phyloP scores from a whole-genome alignment of 108 stramenopile genomes.

The Cylindrotheca closterium region DNA sequence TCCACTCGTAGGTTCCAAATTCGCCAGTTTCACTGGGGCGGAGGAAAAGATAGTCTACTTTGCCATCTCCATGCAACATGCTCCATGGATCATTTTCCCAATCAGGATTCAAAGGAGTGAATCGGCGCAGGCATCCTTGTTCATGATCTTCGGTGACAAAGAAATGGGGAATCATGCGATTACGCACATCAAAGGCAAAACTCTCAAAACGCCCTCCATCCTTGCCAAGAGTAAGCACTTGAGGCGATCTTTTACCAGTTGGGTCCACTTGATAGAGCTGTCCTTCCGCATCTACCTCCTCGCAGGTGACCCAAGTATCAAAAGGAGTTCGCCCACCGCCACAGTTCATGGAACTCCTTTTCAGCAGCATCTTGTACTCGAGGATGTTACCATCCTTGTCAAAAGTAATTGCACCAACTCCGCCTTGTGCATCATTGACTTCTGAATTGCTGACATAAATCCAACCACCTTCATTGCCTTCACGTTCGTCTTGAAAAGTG shows the following conservation, averaged over 20 bases:
- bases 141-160: conserved; percentile 54
- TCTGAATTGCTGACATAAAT: conserved; percentile 66
- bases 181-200: conserved; percentile 50
- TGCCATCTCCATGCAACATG: conserved; percentile 45
- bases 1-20: conserved; percentile 43
- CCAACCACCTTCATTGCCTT: conserved; percentile 45
- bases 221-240: conserved; percentile 42
- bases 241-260: conserved; percentile 39
- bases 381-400: conserved; percentile 36
- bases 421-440: conserved; percentile 27
- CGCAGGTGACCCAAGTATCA: conserved; percentile 62
- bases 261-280: conserved; percentile 64
- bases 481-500: conserved; percentile 32
- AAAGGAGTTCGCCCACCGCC: conserved; percentile 46
- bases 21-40: conserved; percentile 17
- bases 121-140: conserved; percentile 42
- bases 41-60: conserved; percentile 37
- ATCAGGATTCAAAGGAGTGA: conserved; percentile 27
- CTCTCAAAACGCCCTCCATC: conserved; percentile 53
- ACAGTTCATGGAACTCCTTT: conserved; percentile 48
- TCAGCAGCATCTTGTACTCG: conserved; percentile 36
- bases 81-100: conserved; percentile 33
- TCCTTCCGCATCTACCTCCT: conserved; percentile 47
- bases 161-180: conserved; percentile 37
- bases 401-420: conserved; percentile 54